These are phyloP conservation scores for Berberis vulgaris DNA, from an alignment of 164 flowering plant genomes.

Conservation along the genomic window DNA sequence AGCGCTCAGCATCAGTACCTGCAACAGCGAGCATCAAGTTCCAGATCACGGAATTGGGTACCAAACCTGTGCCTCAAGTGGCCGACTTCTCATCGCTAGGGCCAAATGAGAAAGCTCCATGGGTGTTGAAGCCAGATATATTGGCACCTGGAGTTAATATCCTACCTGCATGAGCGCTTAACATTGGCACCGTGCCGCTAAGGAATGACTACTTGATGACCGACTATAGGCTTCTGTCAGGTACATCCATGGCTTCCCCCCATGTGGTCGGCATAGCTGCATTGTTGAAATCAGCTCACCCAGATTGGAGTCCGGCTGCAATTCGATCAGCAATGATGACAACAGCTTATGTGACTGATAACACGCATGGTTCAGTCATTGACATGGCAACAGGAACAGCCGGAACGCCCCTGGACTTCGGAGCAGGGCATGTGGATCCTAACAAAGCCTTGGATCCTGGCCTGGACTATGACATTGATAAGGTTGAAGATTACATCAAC, in stretches of 20 bases:
- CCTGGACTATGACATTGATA: conserved; percentile 25
- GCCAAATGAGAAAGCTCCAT: conserved; percentile 18
- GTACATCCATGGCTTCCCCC: conserved; percentile 37
- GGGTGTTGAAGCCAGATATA: conserved; percentile 16
- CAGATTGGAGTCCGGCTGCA: conserved; percentile 30
- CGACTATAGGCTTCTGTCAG: conserved; percentile 22
- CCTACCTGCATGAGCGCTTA: conserved; percentile 22
- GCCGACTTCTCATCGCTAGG: conserved; percentile 31
- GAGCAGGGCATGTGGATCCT: conserved; percentile 33
- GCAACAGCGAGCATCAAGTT: conserved; percentile 19
- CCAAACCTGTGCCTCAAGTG: conserved; percentile 29
- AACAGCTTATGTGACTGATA: conserved; percentile 20
- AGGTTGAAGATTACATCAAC: conserved; percentile 18
- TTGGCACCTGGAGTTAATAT: conserved; percentile 31
- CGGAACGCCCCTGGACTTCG: conserved; percentile 29
- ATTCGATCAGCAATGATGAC: conserved; percentile 44
- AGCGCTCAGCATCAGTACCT: not conserved
- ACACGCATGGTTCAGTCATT: conserved; percentile 5
- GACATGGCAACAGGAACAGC: conserved; percentile 14
- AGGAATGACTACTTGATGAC: conserved; percentile 15
- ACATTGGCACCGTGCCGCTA: not conserved
- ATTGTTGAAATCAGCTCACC: conserved; percentile 25
- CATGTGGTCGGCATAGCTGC: conserved; percentile 29
- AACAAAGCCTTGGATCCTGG: conserved; percentile 39
- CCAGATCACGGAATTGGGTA: conserved; percentile 18